These are phyloP conservation scores for Peronospora belbahrii DNA, from an alignment of 352 stramenopile genomes.

Conservation along the genomic window DNA sequence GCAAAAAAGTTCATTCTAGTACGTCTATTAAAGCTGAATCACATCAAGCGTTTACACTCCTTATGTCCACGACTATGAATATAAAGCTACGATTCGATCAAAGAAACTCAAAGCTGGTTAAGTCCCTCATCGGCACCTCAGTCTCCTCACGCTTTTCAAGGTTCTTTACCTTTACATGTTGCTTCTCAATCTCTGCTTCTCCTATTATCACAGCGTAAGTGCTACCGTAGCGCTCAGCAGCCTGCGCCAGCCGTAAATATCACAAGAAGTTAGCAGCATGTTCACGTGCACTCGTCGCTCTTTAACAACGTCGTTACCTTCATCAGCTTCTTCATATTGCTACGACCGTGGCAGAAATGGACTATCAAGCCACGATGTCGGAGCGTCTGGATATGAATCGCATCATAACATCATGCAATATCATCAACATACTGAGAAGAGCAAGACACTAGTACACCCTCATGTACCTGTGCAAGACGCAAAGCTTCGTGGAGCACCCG, in stretches of 20 bases:
- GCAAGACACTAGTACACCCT: background rate
- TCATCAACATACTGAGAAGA: background rate
- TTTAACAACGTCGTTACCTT: constrained; percentile 38
- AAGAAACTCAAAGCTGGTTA: constrained; percentile 28
- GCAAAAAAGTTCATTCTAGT: background rate
- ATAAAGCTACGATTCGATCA: constrained; percentile 5
- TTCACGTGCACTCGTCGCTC: background rate
- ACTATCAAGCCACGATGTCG: constrained; percentile 51
- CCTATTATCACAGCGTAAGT: constrained; percentile 70
- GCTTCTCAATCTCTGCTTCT: constrained; percentile 51
- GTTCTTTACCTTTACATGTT: constrained; percentile 73
- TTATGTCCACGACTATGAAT: background rate
- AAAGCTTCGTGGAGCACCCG: constrained; percentile 55
- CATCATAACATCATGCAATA: background rate
- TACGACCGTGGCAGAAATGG: constrained; percentile 75
- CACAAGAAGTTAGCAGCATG: background rate
- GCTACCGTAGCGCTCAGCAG: constrained; percentile 62
- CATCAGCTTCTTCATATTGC: constrained; percentile 86
- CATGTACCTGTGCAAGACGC: constrained; percentile 44
- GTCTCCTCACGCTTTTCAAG: constrained; percentile 47
- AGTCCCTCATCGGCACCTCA: constrained; percentile 28
- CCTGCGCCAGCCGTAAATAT: constrained; percentile 18
- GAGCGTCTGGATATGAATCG: constrained; percentile 28
- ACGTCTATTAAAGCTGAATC: background rate
- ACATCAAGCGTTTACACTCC: background rate